Base-by-base conservation (phyloP, 306 rosid species). In the Begonia masoniana region DNA sequence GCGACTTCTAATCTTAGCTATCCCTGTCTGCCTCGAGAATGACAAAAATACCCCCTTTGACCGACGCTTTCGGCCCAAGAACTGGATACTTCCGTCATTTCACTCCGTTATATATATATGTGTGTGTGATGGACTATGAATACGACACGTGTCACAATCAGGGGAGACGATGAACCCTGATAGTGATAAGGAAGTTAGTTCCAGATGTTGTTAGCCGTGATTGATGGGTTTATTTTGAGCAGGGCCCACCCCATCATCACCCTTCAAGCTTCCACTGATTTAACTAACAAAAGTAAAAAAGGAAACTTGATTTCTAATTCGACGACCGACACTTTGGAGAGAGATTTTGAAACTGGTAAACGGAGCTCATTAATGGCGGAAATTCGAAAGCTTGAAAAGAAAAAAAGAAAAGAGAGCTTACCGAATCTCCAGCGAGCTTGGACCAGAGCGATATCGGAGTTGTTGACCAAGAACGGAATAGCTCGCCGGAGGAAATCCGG, bases 371-470 rank as follows among this genome's bases (percentile, higher is more conserved):
- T 45, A 45, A 45, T 10, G 49, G 15, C 49, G 15, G 53, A 13
- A 50, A 50, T 17, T 50, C 23, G 5, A 15, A n/a, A n/a, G 23
- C 0, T 15, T 14, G 12, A 4, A 24, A 19, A 43, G n/a, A 35
- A 19, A 1, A 17, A 17, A 50, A 50, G 9, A 9, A 43, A 56
- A 42, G 15, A 42, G 26, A 13, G 54, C 57, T 60, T 76, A 80
- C 86, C 86, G 35, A 80, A 80, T 76, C 80, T 70, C 86, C 86
- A 80, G 41, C 86, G 86, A 52, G 73, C 82, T 68, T 80, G 86
- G 63, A 80, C 75, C 58, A 80, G 64, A 15, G 86, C 86, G 50
- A 80, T 41, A 5, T 80, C 73, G 10, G 82, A 75, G 41, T 80
- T 80, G 11, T 75, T 74, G 15, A 58, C 73, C 60, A 80, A 50